Evolutionary conservation across 352 stramenopile species (phyloP).

Genomic region (Pythium sp.): DNA sequence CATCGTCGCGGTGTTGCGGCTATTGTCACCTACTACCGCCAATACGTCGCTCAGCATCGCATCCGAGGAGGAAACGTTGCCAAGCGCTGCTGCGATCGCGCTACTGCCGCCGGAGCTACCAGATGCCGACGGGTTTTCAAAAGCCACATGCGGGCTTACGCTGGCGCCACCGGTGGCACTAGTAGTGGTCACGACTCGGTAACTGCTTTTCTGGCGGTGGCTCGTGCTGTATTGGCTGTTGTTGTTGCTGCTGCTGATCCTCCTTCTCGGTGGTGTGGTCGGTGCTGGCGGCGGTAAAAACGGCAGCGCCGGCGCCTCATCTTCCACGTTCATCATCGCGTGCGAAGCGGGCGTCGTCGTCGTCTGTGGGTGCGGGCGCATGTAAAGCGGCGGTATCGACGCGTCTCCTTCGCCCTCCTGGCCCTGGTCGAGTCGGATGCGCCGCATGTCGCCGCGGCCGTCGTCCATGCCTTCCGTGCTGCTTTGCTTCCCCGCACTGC

Average conservation of each 20-base stretch:
- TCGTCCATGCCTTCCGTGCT: conserved; percentile 13
- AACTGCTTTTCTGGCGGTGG: conserved; percentile 6
- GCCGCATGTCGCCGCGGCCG: conserved; percentile 4
- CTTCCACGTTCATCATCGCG: not conserved
- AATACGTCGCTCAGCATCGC: not conserved
- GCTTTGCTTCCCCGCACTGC: not conserved
- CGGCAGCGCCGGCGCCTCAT: not conserved
- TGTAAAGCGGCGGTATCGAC: conserved; percentile 8
- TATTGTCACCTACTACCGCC: conserved; percentile 7
- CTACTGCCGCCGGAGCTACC: not conserved
- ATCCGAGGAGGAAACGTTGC: conserved; percentile 3
- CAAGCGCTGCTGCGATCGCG: conserved; percentile 12
- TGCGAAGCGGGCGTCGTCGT: not conserved
- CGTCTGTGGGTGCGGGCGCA: not conserved
- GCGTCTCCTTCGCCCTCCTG: conserved; percentile 7
- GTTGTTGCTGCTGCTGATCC: conserved; percentile 1
- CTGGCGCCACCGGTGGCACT: not conserved
- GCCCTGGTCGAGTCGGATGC: conserved; percentile 15
- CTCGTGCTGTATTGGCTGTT: not conserved
- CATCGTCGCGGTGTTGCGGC: conserved; percentile 23
- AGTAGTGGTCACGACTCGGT: not conserved
- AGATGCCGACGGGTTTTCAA: conserved; percentile 3
- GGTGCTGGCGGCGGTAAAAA: conserved; percentile 3
- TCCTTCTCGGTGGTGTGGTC: conserved; percentile 10
- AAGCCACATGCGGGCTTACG: conserved; percentile 5